phyloP scores from a whole-genome alignment of 2,329 filamentous ascomycete species.

The Acephala macrosclerotiorum region DNA sequence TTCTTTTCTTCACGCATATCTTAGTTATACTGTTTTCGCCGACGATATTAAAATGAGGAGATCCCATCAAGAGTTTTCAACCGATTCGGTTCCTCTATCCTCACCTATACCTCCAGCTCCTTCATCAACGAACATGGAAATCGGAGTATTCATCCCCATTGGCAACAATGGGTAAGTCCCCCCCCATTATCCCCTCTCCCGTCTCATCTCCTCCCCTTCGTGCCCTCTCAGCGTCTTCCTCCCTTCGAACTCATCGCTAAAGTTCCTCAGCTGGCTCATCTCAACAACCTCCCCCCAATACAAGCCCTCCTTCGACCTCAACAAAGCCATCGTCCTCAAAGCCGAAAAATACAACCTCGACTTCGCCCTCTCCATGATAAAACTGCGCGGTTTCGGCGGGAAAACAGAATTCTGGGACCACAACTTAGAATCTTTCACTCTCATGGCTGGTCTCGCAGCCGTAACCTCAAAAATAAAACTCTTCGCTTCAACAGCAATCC shows the following conservation, averaged over 20 bases:
- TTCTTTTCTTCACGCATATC: not conserved
- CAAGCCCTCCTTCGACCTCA: conserved; percentile 44
- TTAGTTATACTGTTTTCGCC: too few relatives aligned
- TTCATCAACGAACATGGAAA: conserved; percentile 29
- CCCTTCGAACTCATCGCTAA: not conserved
- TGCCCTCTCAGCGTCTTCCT: not conserved
- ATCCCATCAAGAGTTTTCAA: not conserved
- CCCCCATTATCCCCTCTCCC: not conserved
- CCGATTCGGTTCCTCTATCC: too few relatives aligned
- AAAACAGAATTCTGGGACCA: conserved; percentile 47
- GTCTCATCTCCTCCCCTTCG: not conserved
- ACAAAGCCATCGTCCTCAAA: conserved; percentile 43
- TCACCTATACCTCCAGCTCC: not conserved
- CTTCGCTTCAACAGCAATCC: conserved; percentile 44
- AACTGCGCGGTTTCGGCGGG: conserved; percentile 44
- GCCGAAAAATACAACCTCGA: conserved; percentile 43
- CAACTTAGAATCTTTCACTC: conserved; percentile 46
- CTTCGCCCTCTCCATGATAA: conserved; percentile 46
- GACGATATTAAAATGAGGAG: not conserved
- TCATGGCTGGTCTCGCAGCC: conserved; percentile 45
- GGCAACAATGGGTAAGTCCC: conserved; percentile 43
- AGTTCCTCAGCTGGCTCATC: conserved; percentile 41
- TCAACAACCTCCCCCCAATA: conserved; percentile 45
- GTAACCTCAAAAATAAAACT: conserved; percentile 46
- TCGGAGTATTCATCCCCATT: conserved; percentile 35